Evolutionary conservation across 1,139 yeast species (phyloP).

Genomic region (Arxiozyma telluris): DNA sequence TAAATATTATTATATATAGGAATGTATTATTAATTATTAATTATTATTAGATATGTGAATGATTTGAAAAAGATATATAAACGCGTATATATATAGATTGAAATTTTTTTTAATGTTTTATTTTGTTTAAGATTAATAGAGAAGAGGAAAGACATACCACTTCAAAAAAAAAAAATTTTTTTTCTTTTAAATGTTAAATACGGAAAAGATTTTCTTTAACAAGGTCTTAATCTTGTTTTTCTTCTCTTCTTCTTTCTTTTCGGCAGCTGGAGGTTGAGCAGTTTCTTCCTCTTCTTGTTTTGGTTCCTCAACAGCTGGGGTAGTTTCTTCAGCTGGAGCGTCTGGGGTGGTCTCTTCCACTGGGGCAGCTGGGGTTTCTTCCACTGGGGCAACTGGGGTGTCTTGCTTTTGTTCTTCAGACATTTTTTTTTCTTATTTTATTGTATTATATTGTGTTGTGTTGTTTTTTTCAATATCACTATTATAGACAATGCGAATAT

Average conservation of each 20-base stretch:
- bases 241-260: slow-evolving; percentile 3
- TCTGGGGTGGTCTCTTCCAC: slow-evolving; percentile 1
- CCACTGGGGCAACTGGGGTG: slow-evolving; percentile 1
- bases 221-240: slow-evolving; percentile 1
- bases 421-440: slow-evolving; percentile 1
- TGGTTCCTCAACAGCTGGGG: slow-evolving; percentile 2
- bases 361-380: too few relatives aligned
- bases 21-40: slow-evolving; percentile 1
- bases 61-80: background rate
- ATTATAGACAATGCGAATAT: background rate
- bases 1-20: background rate
- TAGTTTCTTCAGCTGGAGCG: slow-evolving; percentile 3
- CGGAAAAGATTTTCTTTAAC: slow-evolving; percentile 1
- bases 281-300: slow-evolving; percentile 1
- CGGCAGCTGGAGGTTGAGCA: slow-evolving; percentile 1
- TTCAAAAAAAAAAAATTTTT: background rate
- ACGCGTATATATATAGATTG: background rate
- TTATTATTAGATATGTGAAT: background rate
- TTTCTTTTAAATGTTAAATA: background rate
- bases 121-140: too few relatives aligned
- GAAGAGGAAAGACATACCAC: too few relatives aligned
- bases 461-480: background rate
- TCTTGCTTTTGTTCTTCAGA: slow-evolving; percentile 6
- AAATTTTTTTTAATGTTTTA: background rate
- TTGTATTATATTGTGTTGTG: background rate